Base-by-base conservation (phyloP, 2,329 filamentous ascomycete genomes). In the Achaetomium macrosporum region DNA sequence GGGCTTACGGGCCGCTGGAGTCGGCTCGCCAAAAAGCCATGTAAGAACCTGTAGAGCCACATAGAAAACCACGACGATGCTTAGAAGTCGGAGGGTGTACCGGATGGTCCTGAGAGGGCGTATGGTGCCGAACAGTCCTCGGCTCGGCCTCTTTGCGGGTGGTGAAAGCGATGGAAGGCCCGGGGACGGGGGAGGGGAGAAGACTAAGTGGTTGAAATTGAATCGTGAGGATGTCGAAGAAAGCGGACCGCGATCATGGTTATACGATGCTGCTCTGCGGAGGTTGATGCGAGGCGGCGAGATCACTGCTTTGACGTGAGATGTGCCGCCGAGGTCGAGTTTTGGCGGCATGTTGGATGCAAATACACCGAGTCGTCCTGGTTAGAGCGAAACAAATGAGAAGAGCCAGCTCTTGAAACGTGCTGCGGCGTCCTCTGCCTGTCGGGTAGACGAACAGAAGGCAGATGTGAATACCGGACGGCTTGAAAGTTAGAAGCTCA, bases 111-210 rank as follows among this genome's bases (percentile, higher is more conserved):
- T 75, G 53, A 79, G 80, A 5, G 79, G 81, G 36, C 78, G 77
- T 45, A 61, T 51, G 12, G 59, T 40, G 36, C 57, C 53, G 1
- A 56, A 46, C 1, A 79, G 70, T n/a, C 78, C 72, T 41, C 74
- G 71, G 17, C 75, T 74, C 45, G 82, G 78, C 68, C 85, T 83
- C 63, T 83, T 79, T 63, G 82, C 81, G 56, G 83, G 77, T 13
- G 83, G 83, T 35, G 86, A 73, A 49, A 87, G 75, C 13, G 81
- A 83, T 12, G 85, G 88, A 46, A 90, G 77, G 57, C 81, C 81
- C 2, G 85, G 87, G 2, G 84, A 92, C 33, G 79, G 79, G 4
- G 85, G 84, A 25, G 85, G 87, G 1, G 76, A 77, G 67, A 82
- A 84, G 60, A 84, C 72, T 37, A 88, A 76, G 57, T 87, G 81